These are phyloP conservation scores for Alternaria burnsii DNA, from an alignment of 2,329 filamentous ascomycete genomes.

Conservation along the genomic window DNA sequence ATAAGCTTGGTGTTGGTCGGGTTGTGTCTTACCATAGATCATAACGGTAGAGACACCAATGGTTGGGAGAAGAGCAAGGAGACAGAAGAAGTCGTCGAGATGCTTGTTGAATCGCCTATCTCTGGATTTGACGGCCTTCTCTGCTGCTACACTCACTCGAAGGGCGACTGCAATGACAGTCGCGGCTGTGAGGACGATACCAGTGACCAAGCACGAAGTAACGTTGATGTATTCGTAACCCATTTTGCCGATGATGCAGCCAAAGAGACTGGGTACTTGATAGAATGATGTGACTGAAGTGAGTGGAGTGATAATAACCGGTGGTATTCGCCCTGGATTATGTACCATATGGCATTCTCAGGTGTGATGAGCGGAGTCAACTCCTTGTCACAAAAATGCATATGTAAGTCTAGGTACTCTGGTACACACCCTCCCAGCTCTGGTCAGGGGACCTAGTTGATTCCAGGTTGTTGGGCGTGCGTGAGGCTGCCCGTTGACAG, in stretches of 20 bases:
- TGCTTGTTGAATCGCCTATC: conserved; percentile 4
- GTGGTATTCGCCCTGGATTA: not conserved
- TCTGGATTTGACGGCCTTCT: not conserved
- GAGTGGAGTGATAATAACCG: not conserved
- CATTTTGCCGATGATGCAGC: conserved; percentile 3
- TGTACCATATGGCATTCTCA: conserved; percentile 6
- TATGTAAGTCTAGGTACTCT: not conserved
- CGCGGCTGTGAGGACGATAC: not conserved
- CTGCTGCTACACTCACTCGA: not conserved
- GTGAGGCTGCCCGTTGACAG: not conserved
- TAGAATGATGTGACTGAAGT: not conserved
- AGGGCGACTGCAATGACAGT: conserved; percentile 4
- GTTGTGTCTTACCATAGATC: conserved; percentile 12
- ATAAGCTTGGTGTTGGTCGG: not conserved
- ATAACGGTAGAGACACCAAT: conserved; percentile 11
- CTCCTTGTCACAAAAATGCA: not conserved
- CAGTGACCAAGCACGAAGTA: conserved; percentile 7
- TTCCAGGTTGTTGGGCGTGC: conserved; percentile 1
- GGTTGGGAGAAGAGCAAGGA: conserved; percentile 12
- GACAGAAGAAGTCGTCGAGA: conserved; percentile 13
- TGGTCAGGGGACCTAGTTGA: not conserved
- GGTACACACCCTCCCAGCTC: not conserved
- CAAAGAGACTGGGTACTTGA: not conserved
- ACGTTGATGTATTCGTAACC: conserved; percentile 16
- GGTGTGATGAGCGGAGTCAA: not conserved